These are phyloP conservation scores for Torulaspora microellipsoides DNA, from an alignment of 805 yeast species.

Conservation along the genomic window DNA sequence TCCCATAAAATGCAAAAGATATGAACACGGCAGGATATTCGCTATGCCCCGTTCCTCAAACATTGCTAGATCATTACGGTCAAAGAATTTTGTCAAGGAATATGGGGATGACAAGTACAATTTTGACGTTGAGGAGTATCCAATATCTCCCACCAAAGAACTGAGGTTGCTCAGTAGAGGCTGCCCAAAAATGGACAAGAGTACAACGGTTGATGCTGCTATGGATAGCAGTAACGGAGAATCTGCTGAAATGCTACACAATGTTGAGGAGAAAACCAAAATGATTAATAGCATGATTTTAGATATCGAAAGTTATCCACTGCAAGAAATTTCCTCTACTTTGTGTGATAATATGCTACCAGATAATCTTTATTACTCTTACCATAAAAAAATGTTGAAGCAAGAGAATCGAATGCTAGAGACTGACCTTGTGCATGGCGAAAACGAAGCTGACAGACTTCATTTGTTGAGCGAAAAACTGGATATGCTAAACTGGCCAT, in stretches of 20 bases:
- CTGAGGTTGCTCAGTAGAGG: slow-evolving; percentile 15
- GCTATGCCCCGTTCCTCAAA: slow-evolving; percentile 11
- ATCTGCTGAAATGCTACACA: neutral
- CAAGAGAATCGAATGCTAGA: slow-evolving; percentile 65
- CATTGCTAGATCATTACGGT: slow-evolving; percentile 15
- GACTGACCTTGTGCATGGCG: slow-evolving; percentile 40
- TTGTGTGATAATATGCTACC: slow-evolving; percentile 41
- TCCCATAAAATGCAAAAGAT: no score
- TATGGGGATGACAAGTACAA: slow-evolving; percentile 31
- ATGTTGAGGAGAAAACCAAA: slow-evolving; percentile 11
- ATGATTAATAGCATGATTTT: slow-evolving; percentile 22
- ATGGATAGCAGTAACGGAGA: neutral
- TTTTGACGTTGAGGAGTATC: slow-evolving; percentile 33
- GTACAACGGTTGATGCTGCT: neutral
- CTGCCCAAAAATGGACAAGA: neutral
- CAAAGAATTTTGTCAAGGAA: slow-evolving; percentile 10
- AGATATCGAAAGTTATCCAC: slow-evolving; percentile 11
- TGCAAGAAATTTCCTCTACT: neutral
- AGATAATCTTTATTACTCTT: slow-evolving; percentile 41
- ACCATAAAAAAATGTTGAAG: slow-evolving; percentile 57
- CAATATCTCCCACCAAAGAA: slow-evolving; percentile 17
- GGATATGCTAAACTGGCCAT: slow-evolving; percentile 45
- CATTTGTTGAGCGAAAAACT: slow-evolving; percentile 41
- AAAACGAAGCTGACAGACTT: slow-evolving; percentile 52
- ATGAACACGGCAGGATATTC: neutral